Evolutionary conservation across 768 basidiomycete species (phyloP).

Genomic region (Mycena filopes): DNA sequence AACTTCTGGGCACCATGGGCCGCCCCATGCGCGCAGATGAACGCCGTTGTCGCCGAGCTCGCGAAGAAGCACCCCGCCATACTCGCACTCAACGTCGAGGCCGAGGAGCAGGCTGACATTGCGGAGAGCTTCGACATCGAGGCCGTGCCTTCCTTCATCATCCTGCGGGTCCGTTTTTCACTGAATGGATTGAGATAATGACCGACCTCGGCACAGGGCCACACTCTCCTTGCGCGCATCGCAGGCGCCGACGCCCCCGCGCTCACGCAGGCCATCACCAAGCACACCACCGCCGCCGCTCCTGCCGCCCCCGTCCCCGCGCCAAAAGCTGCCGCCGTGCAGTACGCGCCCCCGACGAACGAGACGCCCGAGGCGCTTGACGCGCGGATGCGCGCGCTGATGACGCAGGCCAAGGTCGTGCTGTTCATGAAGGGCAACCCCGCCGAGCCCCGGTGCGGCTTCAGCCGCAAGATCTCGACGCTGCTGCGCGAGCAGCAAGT

Average conservation of each 20-base stretch:
- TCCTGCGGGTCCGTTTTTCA: constrained; percentile 75
- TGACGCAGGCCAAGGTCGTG: constrained; percentile 83
- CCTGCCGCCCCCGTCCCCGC: constrained; percentile 24
- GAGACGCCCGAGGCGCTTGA: constrained; percentile 78
- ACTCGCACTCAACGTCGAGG: constrained; percentile 88
- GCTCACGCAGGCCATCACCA: constrained; percentile 70
- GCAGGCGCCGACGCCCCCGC: constrained; percentile 80
- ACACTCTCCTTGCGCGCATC: constrained; percentile 75
- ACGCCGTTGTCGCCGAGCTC: constrained; percentile 77
- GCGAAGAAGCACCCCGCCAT: constrained; percentile 75
- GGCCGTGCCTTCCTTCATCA: constrained; percentile 85
- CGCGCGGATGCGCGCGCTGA: constrained; percentile 70
- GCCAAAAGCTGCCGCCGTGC: constrained; percentile 13
- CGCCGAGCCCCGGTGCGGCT: constrained; percentile 83
- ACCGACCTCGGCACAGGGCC: background rate
- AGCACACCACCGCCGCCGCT: constrained; percentile 52
- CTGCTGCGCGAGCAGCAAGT: constrained; percentile 73
- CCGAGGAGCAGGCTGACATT: constrained; percentile 83
- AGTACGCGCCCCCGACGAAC: constrained; percentile 13
- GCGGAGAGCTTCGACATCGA: constrained; percentile 93
- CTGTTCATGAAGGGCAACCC: constrained; percentile 94
- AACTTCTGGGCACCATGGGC: constrained; percentile 98
- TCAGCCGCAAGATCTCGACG: constrained; percentile 79
- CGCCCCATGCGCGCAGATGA: constrained; percentile 91
- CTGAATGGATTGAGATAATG: no score